Base-by-base conservation (phyloP, 73 alveolate genomes). In the Tetrahymena thermophila region DNA sequence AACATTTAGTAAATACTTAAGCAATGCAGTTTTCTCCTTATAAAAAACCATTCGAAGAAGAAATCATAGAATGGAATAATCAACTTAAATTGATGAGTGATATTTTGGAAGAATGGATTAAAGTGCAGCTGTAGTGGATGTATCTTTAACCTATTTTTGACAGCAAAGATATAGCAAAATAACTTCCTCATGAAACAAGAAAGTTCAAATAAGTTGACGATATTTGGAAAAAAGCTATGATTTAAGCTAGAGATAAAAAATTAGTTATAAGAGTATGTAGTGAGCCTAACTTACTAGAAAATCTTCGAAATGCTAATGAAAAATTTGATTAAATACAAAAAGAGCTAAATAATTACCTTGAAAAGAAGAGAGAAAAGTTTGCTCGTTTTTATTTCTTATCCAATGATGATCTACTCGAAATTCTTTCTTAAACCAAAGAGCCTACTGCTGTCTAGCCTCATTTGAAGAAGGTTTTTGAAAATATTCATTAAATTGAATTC, bases 21-120 rank as follows among this genome's bases (percentile, higher is more conserved):
- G 99, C 99, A 40, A 99, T 99, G 99, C 99, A 98, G 96, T 99
- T 99, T 96, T 98, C 99, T 43, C 99, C 99, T 21, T 99, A 98
- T 98, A 99, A 99, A 96, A 99, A 99, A 43, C 99, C 99, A 25
- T 99, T 99, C 94, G 99, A 99, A 93, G 99, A 99, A 93, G 99
- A 99, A 96, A 99, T 99, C 56, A 98, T 97, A 50, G 99, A 99
- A 94, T 99, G 99, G 99, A 99, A 99, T 96, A 97, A 98, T 34
- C 99, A 99, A 89, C 97, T 99, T 95, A 98, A 99, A 98, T 95
- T 97, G 85, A 99, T 99, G 44, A 98, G 99, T 25, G 99, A 99
- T 94, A 99, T 99, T 34, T 97, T 99, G 94, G 99, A 99, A 96
- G 99, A 99, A 96, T 99, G 99, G 99, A 96, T 97, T 93, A 98